A percentile compares a stretch with the other conserved stretches of the same genome.
Evolutionary conservation across 148 eudicot genomes (phyloP).

Genomic region (Suaeda aralocaspica): DNA sequence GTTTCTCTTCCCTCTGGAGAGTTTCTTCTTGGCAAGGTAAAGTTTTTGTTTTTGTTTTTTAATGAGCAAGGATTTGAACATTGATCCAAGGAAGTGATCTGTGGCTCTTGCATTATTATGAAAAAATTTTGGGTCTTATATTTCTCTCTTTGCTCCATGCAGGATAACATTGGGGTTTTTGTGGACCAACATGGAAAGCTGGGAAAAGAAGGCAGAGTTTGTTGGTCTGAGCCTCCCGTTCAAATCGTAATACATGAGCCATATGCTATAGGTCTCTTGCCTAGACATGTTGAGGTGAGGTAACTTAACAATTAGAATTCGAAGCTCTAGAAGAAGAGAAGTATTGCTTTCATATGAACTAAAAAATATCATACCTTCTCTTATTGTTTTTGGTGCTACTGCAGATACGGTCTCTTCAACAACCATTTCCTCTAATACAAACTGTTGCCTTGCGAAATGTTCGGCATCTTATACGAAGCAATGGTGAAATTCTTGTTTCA

Average conservation of each 20-base stretch:
- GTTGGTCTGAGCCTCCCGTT: conserved; percentile 96
- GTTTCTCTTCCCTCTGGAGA: conserved; percentile 91
- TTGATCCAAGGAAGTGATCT: neutral
- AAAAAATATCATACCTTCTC: neutral
- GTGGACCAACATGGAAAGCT: conserved; percentile 97
- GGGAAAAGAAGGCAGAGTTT: conserved; percentile 86
- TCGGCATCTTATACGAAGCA: conserved; percentile 57
- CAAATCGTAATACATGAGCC: conserved; percentile 77
- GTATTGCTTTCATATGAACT: neutral
- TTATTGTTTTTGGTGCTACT: conserved; percentile 23
- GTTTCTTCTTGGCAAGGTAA: conserved; percentile 93
- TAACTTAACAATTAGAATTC: neutral
- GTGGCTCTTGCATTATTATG: conserved; percentile 8
- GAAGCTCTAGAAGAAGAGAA: neutral
- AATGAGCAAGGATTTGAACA: neutral
- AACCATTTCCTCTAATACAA: conserved; percentile 90
- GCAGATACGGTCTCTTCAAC: conserved; percentile 95
- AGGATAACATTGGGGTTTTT: conserved; percentile 96
- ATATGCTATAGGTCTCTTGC: conserved; percentile 84
- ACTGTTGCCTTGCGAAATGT: conserved; percentile 87
- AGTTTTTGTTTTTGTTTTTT: neutral
- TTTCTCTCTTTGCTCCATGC: conserved; percentile 28
- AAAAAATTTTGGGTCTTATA: neutral
- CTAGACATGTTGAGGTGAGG: conserved; percentile 89
- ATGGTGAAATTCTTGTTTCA: conserved; percentile 52